A percentile compares a stretch with the other conserved stretches of the same genome.
These are phyloP conservation scores for Synura sp. DNA, from an alignment of 352 stramenopile species.

Conservation along the genomic window DNA sequence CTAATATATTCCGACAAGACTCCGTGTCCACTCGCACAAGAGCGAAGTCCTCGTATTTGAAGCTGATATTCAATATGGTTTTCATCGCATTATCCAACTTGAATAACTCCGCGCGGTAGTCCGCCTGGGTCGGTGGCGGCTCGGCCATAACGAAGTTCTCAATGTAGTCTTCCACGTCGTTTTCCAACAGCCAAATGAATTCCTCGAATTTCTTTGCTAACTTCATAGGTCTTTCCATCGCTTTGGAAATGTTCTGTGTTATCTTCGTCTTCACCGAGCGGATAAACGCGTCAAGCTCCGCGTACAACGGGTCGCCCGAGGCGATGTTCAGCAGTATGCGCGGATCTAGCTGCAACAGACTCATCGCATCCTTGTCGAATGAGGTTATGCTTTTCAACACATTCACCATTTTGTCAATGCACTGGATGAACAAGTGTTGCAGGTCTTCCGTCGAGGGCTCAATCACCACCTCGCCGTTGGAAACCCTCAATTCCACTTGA, in stretches of 20 bases:
- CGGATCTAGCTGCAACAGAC: slow-evolving; percentile 63
- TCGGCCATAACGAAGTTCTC: slow-evolving; percentile 57
- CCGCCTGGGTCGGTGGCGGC: slow-evolving; percentile 36
- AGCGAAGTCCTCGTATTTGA: slow-evolving; percentile 44
- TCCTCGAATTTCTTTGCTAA: slow-evolving; percentile 64
- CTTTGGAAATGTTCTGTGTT: slow-evolving; percentile 54
- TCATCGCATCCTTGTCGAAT: slow-evolving; percentile 82
- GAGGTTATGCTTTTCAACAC: slow-evolving; percentile 69
- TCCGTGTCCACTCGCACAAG: not conserved
- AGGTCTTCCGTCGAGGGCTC: slow-evolving; percentile 64
- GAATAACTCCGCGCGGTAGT: slow-evolving; percentile 45
- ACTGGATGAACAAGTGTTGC: slow-evolving; percentile 62
- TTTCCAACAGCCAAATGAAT: slow-evolving; percentile 71
- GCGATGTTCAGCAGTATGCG: slow-evolving; percentile 52
- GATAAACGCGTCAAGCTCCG: slow-evolving; percentile 45
- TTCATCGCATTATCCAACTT: slow-evolving; percentile 48
- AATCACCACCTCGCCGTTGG: slow-evolving; percentile 46
- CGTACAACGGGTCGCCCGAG: slow-evolving; percentile 43
- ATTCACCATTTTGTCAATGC: slow-evolving; percentile 66
- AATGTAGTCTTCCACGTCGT: slow-evolving; percentile 69
- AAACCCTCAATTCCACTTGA: slow-evolving; percentile 63
- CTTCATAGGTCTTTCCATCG: slow-evolving; percentile 62
- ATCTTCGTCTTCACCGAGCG: not conserved
- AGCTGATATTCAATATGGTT: slow-evolving; percentile 45
- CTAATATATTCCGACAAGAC: not conserved